phyloP scores from a whole-genome alignment of 2,329 filamentous ascomycete species.

The Cladophialophora exuberans region DNA sequence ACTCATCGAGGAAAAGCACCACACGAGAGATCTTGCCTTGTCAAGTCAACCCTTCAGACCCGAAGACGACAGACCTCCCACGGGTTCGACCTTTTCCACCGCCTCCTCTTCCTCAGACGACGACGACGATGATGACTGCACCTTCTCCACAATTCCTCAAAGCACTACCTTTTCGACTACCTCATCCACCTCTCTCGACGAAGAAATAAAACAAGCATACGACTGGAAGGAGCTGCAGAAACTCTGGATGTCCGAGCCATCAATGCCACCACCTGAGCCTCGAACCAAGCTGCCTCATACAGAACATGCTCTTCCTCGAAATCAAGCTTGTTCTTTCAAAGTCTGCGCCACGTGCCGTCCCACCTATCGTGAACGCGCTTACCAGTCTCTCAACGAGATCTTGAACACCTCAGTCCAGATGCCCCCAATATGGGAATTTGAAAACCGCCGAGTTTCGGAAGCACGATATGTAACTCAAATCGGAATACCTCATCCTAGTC shows the following conservation, averaged over 20 bases:
- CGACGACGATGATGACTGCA: slow-evolving; percentile 16
- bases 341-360: slow-evolving; percentile 56
- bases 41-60: slow-evolving; percentile 14
- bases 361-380: slow-evolving; percentile 44
- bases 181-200: slow-evolving; percentile 26
- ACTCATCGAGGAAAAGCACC: slow-evolving; percentile 47
- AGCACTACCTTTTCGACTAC: slow-evolving; percentile 33
- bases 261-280: slow-evolving; percentile 11
- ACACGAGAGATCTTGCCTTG: slow-evolving; percentile 37
- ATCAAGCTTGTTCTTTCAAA: slow-evolving; percentile 46
- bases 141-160: slow-evolving; percentile 32
- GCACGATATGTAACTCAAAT: slow-evolving; percentile 33
- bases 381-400: slow-evolving; percentile 38
- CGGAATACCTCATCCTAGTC: not conserved
- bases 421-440: slow-evolving; percentile 38
- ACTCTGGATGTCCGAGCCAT: slow-evolving; percentile 25
- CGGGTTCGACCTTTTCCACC: slow-evolving; percentile 25
- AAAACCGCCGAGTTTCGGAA: slow-evolving; percentile 37
- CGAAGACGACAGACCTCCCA: slow-evolving; percentile 28
- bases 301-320: not conserved
- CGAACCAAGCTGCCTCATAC: not conserved
- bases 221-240: slow-evolving; percentile 30
- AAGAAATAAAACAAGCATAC: slow-evolving; percentile 27
- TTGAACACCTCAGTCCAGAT: slow-evolving; percentile 41
- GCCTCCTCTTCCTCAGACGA: slow-evolving; percentile 13